phyloP scores from a whole-genome alignment of 1,284 basidiomycete species.

The Pulchroboletus neoregius region DNA sequence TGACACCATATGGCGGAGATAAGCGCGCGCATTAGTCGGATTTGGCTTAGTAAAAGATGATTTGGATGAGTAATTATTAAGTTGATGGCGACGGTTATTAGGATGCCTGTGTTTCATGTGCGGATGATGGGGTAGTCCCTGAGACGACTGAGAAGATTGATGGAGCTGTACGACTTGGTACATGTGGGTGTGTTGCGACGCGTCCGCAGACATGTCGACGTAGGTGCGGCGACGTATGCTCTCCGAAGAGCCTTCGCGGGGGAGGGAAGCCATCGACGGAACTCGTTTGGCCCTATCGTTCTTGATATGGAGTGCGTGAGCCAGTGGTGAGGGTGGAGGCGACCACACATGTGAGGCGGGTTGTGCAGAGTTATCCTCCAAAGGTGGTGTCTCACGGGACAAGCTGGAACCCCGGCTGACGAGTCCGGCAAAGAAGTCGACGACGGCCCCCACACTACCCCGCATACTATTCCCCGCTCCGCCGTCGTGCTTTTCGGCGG shows the following conservation, averaged over 20 bases:
- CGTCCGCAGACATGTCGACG: conserved; percentile 13
- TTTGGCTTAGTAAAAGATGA: conserved; percentile 25
- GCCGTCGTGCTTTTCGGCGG: conserved; percentile 31
- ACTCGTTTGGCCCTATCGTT: conserved; percentile 15
- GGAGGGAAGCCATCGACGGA: conserved; percentile 21
- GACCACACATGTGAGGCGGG: conserved; percentile 22
- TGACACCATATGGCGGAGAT: conserved; percentile 68
- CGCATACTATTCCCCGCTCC: conserved; percentile 24
- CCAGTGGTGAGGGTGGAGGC: conserved; percentile 35
- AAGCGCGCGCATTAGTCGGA: conserved; percentile 44
- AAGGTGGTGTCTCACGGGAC: conserved; percentile 14
- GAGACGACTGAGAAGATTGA: conserved; percentile 29
- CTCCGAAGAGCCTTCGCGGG: conserved; percentile 22
- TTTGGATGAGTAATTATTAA: conserved; percentile 26
- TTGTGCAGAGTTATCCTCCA: conserved; percentile 5
- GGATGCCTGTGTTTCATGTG: conserved; percentile 30
- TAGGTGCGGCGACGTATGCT: conserved; percentile 15
- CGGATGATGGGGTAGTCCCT: conserved; percentile 27
- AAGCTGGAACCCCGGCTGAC: conserved; percentile 37
- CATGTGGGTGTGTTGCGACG: conserved; percentile 7
- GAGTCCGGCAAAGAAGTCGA: conserved; percentile 57
- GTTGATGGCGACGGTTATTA: conserved; percentile 16
- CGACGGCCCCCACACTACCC: conserved; percentile 51
- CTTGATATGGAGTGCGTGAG: conserved; percentile 21
- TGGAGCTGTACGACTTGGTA: conserved; percentile 15